These are phyloP conservation scores for Phalaenopsis aphrodite DNA, from an alignment of 106 monocot species.

Conservation along the genomic window DNA sequence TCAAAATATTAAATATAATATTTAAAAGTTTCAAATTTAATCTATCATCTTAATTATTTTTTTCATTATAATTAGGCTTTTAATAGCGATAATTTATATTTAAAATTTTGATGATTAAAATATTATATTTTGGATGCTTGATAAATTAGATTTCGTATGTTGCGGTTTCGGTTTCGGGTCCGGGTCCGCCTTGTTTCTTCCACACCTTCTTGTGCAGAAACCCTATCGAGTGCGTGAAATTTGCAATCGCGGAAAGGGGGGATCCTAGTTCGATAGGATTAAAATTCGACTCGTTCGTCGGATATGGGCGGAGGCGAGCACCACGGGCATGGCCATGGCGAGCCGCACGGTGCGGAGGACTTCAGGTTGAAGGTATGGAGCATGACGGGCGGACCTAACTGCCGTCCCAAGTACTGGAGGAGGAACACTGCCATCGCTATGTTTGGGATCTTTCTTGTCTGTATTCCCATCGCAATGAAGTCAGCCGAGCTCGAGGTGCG, in stretches of 20 bases:
- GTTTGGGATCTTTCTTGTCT: slow-evolving; percentile 76
- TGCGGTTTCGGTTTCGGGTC: no score
- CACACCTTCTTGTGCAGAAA: background rate
- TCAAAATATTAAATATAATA: no score
- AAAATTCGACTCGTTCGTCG: background rate
- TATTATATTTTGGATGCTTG: no score
- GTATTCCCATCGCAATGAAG: slow-evolving; percentile 90
- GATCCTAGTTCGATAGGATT: background rate
- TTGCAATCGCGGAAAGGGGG: background rate
- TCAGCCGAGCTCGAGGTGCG: slow-evolving; percentile 92
- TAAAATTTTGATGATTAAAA: no score
- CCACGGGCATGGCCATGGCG: slow-evolving; percentile 11
- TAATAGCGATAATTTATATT: no score
- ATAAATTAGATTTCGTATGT: no score
- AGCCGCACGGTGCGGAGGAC: slow-evolving; percentile 21
- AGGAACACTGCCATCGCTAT: slow-evolving; percentile 94
- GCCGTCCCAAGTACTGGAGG: slow-evolving; percentile 79
- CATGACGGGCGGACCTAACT: slow-evolving; percentile 91
- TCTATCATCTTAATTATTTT: no score
- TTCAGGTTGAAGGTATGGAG: slow-evolving; percentile 84
- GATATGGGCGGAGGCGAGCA: slow-evolving; percentile 30
- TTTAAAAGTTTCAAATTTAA: no score
- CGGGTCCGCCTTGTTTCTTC: background rate
- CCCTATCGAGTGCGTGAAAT: background rate
- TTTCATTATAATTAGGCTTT: no score